Evolutionary conservation across 148 eudicot genomes (phyloP).

Genomic region (Pouteria glomerata): DNA sequence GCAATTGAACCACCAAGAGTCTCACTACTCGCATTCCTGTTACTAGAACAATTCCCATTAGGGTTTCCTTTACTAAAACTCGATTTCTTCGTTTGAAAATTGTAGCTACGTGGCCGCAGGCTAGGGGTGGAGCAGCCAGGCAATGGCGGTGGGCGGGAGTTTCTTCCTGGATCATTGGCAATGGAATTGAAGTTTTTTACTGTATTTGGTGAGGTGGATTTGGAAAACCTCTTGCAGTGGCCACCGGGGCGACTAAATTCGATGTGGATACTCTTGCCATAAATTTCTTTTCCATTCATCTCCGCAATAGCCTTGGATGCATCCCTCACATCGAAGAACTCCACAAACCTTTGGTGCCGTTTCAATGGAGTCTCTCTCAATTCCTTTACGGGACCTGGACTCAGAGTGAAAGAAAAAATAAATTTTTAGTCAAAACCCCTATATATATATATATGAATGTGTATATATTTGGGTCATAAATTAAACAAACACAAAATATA

Average conservation of each 20-base stretch:
- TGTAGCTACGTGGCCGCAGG: constrained; percentile 5
- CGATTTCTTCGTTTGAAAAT: constrained; percentile 2
- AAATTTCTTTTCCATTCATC: constrained; percentile 68
- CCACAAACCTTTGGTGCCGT: constrained; percentile 60
- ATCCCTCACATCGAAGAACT: constrained; percentile 71
- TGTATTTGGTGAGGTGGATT: background rate
- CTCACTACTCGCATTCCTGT: background rate
- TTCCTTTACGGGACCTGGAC: constrained; percentile 68
- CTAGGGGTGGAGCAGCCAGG: background rate
- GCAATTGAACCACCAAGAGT: background rate
- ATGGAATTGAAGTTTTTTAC: background rate
- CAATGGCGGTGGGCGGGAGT: background rate
- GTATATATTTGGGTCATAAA: too few relatives aligned
- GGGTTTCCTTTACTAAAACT: background rate
- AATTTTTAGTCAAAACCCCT: too few relatives aligned
- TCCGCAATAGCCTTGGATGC: constrained; percentile 54
- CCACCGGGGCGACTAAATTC: constrained; percentile 88
- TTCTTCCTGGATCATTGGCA: background rate
- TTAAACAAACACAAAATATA: background rate
- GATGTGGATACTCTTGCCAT: constrained; percentile 37
- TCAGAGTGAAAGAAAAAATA: too few relatives aligned
- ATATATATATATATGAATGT: too few relatives aligned
- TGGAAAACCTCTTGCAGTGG: constrained; percentile 18
- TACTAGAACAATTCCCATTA: background rate
- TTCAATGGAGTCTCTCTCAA: constrained; percentile 78